Percentiles rank a stretch among this genome's conserved stretches.
Evolutionary conservation across 805 yeast genomes (phyloP).

Genomic region (Sporopachydermia lactativora): DNA sequence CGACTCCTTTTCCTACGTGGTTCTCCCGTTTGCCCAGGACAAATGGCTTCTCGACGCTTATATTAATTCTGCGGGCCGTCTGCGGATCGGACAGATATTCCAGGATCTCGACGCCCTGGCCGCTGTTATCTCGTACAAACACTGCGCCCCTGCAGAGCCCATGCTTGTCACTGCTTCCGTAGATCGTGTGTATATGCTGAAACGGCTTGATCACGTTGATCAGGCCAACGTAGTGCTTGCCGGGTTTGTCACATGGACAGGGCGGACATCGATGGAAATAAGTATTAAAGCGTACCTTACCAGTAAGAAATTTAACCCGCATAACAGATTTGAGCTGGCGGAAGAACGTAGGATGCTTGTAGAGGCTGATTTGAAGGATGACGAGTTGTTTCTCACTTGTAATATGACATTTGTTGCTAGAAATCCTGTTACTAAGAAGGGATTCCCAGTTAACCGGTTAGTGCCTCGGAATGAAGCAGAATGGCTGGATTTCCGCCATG

Average conservation of each 20-base stretch:
- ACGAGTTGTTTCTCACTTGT: constrained; percentile 71
- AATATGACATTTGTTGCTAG: constrained; percentile 96
- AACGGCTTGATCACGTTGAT: constrained; percentile 65
- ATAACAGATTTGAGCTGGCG: constrained; percentile 21
- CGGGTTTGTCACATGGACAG: constrained; percentile 93
- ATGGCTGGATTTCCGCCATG: constrained; percentile 74
- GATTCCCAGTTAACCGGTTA: constrained; percentile 73
- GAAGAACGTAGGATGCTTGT: constrained; percentile 39
- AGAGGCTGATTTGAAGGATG: constrained; percentile 43
- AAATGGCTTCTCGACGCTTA: constrained; percentile 73
- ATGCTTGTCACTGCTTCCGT: constrained; percentile 93
- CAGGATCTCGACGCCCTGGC: constrained; percentile 92
- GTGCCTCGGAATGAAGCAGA: constrained; percentile 64
- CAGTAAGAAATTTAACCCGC: constrained; percentile 17
- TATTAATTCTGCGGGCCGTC: constrained; percentile 77
- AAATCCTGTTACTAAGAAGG: constrained; percentile 81
- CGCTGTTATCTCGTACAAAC: constrained; percentile 85
- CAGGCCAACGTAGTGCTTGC: constrained; percentile 69
- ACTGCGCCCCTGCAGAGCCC: constrained; percentile 91
- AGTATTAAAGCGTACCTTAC: constrained; percentile 78
- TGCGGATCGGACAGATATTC: constrained; percentile 84
- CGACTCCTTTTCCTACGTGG: constrained; percentile 57
- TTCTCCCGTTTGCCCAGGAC: constrained; percentile 76
- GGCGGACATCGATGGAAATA: constrained; percentile 91
- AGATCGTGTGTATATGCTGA: constrained; percentile 78